Percentiles rank a stretch among this genome's conserved stretches.
Conservation (phyloP, 805 yeast genomes). For the Metschnikowia lunata region DNA sequence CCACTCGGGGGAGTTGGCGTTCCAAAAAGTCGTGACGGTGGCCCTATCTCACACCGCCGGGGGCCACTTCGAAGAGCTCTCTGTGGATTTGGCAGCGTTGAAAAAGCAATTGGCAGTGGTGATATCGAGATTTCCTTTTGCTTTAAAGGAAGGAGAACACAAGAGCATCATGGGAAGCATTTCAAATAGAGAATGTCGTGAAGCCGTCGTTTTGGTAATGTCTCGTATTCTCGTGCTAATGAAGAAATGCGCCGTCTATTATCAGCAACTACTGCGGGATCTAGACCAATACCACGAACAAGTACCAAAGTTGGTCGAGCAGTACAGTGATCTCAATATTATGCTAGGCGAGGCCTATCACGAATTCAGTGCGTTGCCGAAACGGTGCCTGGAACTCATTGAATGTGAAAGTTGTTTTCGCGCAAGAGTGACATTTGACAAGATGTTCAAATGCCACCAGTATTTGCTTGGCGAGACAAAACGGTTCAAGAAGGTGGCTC, state of each 20-base stretch:
- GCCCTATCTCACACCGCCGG: constrained; percentile 1
- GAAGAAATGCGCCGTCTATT: constrained; percentile 9
- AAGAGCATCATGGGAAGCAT: constrained; percentile 3
- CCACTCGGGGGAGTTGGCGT: constrained; percentile 7
- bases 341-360: constrained; percentile 10
- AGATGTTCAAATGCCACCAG: constrained; percentile 11
- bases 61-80: constrained; percentile 4
- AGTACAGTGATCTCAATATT: constrained; percentile 5
- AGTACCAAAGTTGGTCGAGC: constrained; percentile 5
- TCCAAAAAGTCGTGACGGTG: constrained; percentile 7
- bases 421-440: constrained; percentile 12
- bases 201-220: constrained; percentile 7
- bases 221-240: constrained; percentile 7
- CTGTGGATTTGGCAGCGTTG: constrained; percentile 4
- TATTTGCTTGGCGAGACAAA: constrained; percentile 7
- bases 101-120: constrained; percentile 7
- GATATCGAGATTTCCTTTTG: constrained; percentile 5
- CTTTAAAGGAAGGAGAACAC: constrained; percentile 1
- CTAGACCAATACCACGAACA: background rate
- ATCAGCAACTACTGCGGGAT: constrained; percentile 3
- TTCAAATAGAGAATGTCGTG: constrained; percentile 3
- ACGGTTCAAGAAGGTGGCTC: constrained; percentile 2
- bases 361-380: constrained; percentile 9
- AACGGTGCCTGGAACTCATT: constrained; percentile 9
- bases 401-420: constrained; percentile 11